These are phyloP conservation scores for Pisolithus microcarpus DNA, from an alignment of 768 basidiomycete species.

Conservation along the genomic window DNA sequence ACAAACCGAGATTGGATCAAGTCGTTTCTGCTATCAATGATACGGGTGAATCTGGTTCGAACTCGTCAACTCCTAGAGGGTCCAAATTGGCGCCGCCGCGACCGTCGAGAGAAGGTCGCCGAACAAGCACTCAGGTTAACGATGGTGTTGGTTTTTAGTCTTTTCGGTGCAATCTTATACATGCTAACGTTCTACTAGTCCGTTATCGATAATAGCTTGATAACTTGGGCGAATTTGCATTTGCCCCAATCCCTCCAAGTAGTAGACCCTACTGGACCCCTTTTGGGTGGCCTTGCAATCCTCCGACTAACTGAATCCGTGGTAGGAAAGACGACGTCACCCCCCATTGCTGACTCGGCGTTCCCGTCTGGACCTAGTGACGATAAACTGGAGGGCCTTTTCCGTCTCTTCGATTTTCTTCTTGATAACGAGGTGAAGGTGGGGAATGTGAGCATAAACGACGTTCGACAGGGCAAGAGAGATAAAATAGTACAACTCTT, in stretches of 20 bases:
- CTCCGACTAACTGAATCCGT: conserved; percentile 82
- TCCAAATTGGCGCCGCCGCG: conserved; percentile 45
- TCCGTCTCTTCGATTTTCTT: conserved; percentile 86
- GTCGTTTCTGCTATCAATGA: conserved; percentile 44
- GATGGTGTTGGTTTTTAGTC: conserved; percentile 12
- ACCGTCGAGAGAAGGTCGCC: conserved; percentile 59
- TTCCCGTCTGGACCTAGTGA: conserved; percentile 65
- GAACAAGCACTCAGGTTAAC: conserved; percentile 28
- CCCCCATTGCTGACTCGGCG: conserved; percentile 69
- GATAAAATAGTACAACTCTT: conserved; percentile 79
- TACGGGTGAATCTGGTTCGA: conserved; percentile 10
- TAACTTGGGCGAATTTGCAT: conserved; percentile 87
- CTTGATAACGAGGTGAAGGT: conserved; percentile 89
- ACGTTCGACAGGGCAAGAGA: conserved; percentile 74
- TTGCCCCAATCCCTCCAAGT: conserved; percentile 62
- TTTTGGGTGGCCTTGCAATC: conserved; percentile 68
- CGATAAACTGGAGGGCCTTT: conserved; percentile 81
- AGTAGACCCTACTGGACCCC: conserved; percentile 33
- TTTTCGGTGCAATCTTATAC: neutral
- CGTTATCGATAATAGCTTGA: conserved; percentile 44
- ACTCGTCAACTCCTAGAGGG: conserved; percentile 12
- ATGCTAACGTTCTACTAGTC: conserved; percentile 10
- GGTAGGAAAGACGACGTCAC: conserved; percentile 56
- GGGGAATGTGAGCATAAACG: conserved; percentile 90
- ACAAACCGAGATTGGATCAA: conserved; percentile 46